These are phyloP conservation scores for Centaurea solstitialis DNA, from an alignment of 129 eudicot genomes.

Conservation along the genomic window DNA sequence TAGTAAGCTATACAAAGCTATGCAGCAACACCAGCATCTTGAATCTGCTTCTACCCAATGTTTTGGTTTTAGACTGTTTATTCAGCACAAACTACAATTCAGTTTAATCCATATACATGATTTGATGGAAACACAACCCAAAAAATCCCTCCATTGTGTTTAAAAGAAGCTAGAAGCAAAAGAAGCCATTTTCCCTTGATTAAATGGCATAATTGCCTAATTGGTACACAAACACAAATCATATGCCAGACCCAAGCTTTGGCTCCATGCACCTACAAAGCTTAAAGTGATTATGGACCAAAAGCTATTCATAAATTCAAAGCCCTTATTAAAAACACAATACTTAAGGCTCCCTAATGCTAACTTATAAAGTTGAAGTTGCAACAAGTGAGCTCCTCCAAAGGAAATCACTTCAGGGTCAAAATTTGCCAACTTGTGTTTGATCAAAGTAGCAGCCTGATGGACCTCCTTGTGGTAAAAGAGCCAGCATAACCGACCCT, in stretches of 20 bases:
- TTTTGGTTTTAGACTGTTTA: no score
- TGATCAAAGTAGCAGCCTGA: constrained; percentile 80
- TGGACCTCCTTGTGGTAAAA: constrained; percentile 68
- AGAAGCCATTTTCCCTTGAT: not conserved
- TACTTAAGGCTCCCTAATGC: not conserved
- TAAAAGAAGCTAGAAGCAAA: not conserved
- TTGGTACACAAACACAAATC: not conserved
- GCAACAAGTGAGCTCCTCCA: not conserved
- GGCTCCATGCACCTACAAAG: not conserved
- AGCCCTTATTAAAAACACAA: not conserved
- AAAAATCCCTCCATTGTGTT: not conserved
- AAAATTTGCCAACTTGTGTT: constrained; percentile 59
- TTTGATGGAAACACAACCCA: no score
- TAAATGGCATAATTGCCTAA: not conserved
- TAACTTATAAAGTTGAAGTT: not conserved
- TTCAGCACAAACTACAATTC: no score
- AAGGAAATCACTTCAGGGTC: not conserved
- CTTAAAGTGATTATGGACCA: not conserved
- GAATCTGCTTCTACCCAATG: no score
- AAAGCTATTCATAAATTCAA: not conserved
- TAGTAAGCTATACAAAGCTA: no score
- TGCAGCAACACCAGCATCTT: no score
- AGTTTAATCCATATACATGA: no score
- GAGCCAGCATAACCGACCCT: constrained; percentile 74
- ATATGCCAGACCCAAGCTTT: not conserved